Conservation (phyloP, 305 asterid genomes). For the Rubia tinctorum region DNA sequence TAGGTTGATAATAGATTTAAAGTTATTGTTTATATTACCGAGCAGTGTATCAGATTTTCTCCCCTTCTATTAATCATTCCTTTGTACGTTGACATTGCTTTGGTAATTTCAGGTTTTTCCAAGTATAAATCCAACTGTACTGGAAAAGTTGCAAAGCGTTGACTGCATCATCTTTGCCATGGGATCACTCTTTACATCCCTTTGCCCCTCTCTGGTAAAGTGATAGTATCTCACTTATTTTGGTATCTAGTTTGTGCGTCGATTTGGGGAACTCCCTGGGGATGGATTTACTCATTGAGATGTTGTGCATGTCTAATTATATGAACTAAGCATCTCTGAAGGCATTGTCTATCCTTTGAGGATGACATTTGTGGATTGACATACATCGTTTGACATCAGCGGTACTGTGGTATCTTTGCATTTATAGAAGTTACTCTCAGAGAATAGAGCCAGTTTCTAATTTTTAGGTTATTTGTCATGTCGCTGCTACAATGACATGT, state of each 20-base stretch:
- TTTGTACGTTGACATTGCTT: not conserved
- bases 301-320: not conserved
- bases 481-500: not conserved
- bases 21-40: not conserved
- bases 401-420: not conserved
- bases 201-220: constrained; percentile 94
- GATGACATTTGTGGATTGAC: not conserved
- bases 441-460: not conserved
- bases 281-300: not conserved
- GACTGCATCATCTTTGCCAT: constrained; percentile 88
- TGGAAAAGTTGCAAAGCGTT: constrained; percentile 65
- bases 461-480: not conserved
- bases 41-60: not conserved
- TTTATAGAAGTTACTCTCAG: not conserved
- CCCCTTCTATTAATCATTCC: not conserved
- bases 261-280: not conserved
- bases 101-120: constrained; percentile 74
- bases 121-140: constrained; percentile 61
- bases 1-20: not conserved
- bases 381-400: not conserved
- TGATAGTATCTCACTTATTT: not conserved
- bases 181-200: constrained; percentile 95
- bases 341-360: not conserved
- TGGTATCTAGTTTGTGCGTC: not conserved
- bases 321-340: not conserved